Base-by-base conservation (phyloP, 257 asterid genomes). In the Nicotiana sylvestris region DNA sequence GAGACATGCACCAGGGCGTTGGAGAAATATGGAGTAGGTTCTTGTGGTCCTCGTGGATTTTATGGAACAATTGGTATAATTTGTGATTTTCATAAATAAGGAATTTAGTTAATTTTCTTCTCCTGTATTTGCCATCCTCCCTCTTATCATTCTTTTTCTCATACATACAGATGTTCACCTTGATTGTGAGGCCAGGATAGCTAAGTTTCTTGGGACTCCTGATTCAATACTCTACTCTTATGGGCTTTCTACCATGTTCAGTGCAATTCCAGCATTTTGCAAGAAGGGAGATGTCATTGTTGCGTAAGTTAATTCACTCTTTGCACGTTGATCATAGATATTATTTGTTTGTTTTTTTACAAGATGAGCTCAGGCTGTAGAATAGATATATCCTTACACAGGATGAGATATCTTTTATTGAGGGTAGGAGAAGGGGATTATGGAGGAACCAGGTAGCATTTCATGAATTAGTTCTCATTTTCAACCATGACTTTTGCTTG, bases 41-140 rank as follows among this genome's bases (percentile, higher is more conserved):
- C 99, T 81, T 96, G 99, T 86, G 99, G 99, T 79, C 98, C 98
- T 86, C 99, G 98, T 86, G 98, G 97, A 82, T 96, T 96, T 84
- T 96, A 96, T 87, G 99, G 99, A 87, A 96, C 99, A 85, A 96
- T 96, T 78, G 99, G 99, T 96, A 94, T 80, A 86, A 82, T 51
- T 43, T 43, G 62, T 82, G 57, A 66, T 65, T 62, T 46, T 46
- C 70, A 51, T 72, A 25, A 32, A 81, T 27, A 27, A 43, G 65
- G 30, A 66, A 72, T 18, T 37, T 43, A 16, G 13, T 65, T 66
- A 4, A 18, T 32, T 60, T 76, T 66, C 60, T 10, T 82, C 53
- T 30, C 27, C 78, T 66, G 25, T 30, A 32, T 18, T 51, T 16
- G 17, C 53, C 39, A 58, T 66, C 29, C 82, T 70, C 77, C 78